These are phyloP conservation scores for Globisporangium paddicum DNA, from an alignment of 352 stramenopile species.

Conservation along the genomic window DNA sequence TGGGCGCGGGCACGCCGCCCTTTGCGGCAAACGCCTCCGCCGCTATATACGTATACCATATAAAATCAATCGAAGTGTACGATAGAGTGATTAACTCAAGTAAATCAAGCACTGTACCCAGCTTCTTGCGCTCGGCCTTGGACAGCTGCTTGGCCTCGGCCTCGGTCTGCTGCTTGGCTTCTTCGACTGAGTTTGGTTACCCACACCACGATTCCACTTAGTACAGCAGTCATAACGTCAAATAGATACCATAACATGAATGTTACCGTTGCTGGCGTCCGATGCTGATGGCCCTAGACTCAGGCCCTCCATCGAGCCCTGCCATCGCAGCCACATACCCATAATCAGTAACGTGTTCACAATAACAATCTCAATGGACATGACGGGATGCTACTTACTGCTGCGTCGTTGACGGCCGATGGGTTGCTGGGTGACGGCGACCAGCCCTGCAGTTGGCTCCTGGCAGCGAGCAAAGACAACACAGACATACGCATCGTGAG, in stretches of 20 bases:
- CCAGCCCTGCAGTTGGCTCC: conserved; percentile 58
- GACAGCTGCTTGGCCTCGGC: conserved; percentile 36
- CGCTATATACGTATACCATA: conserved; percentile 1
- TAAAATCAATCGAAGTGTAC: neutral
- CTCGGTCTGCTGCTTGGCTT: neutral
- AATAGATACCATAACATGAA: no score
- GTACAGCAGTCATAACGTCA: neutral
- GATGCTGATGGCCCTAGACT: conserved; percentile 31
- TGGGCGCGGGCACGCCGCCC: conserved; percentile 25
- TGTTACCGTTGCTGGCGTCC: neutral
- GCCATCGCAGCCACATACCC: neutral
- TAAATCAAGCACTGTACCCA: conserved; percentile 16
- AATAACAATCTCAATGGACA: neutral
- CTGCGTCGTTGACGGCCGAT: conserved; percentile 1
- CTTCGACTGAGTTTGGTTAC: neutral
- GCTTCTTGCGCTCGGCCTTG: conserved; percentile 69
- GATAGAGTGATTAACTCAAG: neutral
- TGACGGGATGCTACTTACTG: neutral
- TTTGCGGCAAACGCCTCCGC: conserved; percentile 57
- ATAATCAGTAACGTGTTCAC: neutral
- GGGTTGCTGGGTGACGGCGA: conserved; percentile 33
- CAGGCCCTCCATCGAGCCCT: conserved; percentile 46
- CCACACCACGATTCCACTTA: neutral
- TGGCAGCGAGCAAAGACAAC: conserved; percentile 8
- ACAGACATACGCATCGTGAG: neutral